Evolutionary conservation across 2,329 filamentous ascomycete genomes (phyloP).

Genomic region (Ophiostoma populinum): DNA sequence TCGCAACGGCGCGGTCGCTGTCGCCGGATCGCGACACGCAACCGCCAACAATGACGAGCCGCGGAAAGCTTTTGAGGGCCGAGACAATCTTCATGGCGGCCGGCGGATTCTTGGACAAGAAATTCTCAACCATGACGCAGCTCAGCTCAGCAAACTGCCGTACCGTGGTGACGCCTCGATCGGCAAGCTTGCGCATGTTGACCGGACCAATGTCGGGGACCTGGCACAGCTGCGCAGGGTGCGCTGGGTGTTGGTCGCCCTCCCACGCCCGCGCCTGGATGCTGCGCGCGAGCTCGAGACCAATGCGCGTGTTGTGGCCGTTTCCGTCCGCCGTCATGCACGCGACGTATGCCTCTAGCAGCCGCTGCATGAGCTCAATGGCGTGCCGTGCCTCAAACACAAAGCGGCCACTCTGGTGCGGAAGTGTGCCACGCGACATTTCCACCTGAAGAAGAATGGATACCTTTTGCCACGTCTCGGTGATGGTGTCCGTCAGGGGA

Average conservation of each 20-base stretch:
- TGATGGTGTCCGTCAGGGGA: slow-evolving; percentile 51
- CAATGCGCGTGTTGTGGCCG: slow-evolving; percentile 46
- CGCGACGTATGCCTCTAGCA: slow-evolving; percentile 61
- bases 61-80: slow-evolving; percentile 52
- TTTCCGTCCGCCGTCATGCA: slow-evolving; percentile 46
- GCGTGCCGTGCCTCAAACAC: slow-evolving; percentile 45
- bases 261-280: slow-evolving; percentile 68
- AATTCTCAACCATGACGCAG: slow-evolving; percentile 55
- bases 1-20: slow-evolving; percentile 15
- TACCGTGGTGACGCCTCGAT: slow-evolving; percentile 53
- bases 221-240: slow-evolving; percentile 65
- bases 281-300: slow-evolving; percentile 62
- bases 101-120: slow-evolving; percentile 64
- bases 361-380: slow-evolving; percentile 49
- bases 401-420: slow-evolving; percentile 23
- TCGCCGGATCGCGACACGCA: slow-evolving; percentile 18
- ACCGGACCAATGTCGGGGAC: slow-evolving; percentile 62
- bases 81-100: slow-evolving; percentile 58
- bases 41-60: slow-evolving; percentile 25
- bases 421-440: slow-evolving; percentile 44
- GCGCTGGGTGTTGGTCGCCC: slow-evolving; percentile 33
- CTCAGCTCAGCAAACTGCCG: slow-evolving; percentile 51
- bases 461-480: slow-evolving; percentile 53
- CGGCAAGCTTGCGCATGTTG: slow-evolving; percentile 55
- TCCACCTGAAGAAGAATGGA: slow-evolving; percentile 63